These are phyloP conservation scores for Wickerhamomyces canadensis DNA, from an alignment of 805 yeast genomes.

Conservation along the genomic window DNA sequence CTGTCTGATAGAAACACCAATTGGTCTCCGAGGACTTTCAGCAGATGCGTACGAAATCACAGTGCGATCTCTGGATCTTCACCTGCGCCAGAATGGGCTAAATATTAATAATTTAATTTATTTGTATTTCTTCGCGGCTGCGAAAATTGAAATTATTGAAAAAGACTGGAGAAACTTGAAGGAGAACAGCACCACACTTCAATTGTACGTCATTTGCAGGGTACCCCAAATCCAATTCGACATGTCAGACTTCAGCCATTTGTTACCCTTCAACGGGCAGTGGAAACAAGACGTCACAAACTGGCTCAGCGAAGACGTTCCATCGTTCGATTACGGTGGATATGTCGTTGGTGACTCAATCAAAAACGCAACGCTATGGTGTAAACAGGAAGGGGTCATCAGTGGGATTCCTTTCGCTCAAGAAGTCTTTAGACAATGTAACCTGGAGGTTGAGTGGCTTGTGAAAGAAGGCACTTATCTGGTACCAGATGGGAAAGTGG, in stretches of 20 bases:
- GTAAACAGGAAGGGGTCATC: conserved; percentile 75
- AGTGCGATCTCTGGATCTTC: no score
- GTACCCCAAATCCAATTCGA: background rate
- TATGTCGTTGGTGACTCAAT: conserved; percentile 79
- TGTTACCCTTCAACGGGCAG: conserved; percentile 68
- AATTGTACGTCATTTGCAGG: no score
- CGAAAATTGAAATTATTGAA: no score
- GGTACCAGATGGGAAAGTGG: conserved; percentile 51
- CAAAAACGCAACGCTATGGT: conserved; percentile 71
- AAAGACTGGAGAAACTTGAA: no score
- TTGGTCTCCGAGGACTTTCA: no score
- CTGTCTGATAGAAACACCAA: no score
- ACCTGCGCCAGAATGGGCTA: no score
- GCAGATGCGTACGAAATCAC: no score
- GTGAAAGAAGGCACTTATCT: conserved; percentile 62
- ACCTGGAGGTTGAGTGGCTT: conserved; percentile 66
- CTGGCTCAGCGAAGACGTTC: conserved; percentile 85
- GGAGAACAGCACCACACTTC: no score
- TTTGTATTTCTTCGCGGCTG: no score
- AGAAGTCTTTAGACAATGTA: conserved; percentile 78
- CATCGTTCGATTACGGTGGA: conserved; percentile 93
- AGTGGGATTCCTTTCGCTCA: conserved; percentile 87
- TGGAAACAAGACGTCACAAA: conserved; percentile 78
- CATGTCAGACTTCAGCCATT: conserved; percentile 31
- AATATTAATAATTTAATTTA: no score